A percentile compares a stretch with the other conserved stretches of the same genome.
Evolutionary conservation across 2,329 filamentous ascomycete genomes (phyloP).

Genomic region (Dothiorella sarmentorum): DNA sequence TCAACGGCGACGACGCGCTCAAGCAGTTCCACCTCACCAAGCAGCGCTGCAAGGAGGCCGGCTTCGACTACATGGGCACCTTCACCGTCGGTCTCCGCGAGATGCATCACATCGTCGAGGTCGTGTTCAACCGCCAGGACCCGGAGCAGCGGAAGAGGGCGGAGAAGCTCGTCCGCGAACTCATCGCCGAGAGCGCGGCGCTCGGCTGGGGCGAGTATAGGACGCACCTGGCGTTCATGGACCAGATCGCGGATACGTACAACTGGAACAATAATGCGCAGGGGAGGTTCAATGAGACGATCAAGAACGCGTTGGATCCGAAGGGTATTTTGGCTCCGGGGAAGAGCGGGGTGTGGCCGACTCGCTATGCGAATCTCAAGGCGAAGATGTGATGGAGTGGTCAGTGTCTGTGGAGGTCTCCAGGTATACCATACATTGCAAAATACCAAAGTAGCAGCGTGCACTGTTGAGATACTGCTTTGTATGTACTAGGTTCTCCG

Average conservation of each 20-base stretch:
- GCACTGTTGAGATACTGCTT: no score
- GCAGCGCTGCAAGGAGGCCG: constrained; percentile 23
- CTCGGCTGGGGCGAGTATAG: constrained; percentile 46
- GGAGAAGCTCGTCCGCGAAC: constrained; percentile 29
- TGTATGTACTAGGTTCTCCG: no score
- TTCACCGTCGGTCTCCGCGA: constrained; percentile 36
- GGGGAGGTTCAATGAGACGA: constrained; percentile 44
- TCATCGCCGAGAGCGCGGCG: constrained; percentile 39
- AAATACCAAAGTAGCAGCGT: no score
- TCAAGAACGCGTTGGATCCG: constrained; percentile 47
- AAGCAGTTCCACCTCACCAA: constrained; percentile 34
- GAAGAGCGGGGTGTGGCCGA: constrained; percentile 26
- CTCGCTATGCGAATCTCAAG: constrained; percentile 7
- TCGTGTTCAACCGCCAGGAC: constrained; percentile 32
- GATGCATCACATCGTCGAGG: constrained; percentile 41
- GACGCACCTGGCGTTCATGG: constrained; percentile 47
- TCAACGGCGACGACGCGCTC: constrained; percentile 42
- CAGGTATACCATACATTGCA: no score
- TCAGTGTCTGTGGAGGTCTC: no score
- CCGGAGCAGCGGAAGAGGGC: constrained; percentile 25
- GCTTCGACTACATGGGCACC: constrained; percentile 27
- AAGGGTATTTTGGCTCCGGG: constrained; percentile 31
- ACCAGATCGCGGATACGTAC: constrained; percentile 48
- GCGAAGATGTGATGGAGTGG: not conserved
- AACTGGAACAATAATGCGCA: constrained; percentile 43